phyloP scores from a whole-genome alignment of 129 eudicot genomes.

The Chrysanthemum makinoi region DNA sequence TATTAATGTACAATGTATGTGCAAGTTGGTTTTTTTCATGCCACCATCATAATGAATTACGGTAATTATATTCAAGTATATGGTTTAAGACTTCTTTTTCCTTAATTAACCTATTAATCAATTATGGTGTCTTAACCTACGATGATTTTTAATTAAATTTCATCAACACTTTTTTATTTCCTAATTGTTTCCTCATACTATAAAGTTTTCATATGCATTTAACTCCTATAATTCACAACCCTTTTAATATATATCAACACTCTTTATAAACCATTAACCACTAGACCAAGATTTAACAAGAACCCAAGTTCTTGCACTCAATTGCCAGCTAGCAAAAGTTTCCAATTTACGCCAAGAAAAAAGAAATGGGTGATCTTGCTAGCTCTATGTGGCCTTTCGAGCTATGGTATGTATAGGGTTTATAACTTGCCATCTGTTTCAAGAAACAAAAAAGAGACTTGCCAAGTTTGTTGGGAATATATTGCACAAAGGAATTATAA shows the following conservation, averaged over 20 bases:
- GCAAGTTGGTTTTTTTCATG: no score
- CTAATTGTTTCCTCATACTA: neutral
- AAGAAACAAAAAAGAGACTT: slow-evolving; percentile 43
- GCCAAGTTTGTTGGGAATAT: slow-evolving; percentile 18
- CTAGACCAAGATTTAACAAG: no score
- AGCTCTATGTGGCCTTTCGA: slow-evolving; percentile 49
- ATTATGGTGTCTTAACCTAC: no score
- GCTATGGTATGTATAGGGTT: slow-evolving; percentile 55
- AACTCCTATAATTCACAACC: neutral
- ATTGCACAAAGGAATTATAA: no score
- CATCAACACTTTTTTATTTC: neutral
- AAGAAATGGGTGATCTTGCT: slow-evolving; percentile 44
- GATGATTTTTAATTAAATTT: no score
- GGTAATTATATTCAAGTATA: no score
- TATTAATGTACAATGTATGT: no score
- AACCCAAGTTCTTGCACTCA: no score
- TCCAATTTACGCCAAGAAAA: slow-evolving; percentile 35
- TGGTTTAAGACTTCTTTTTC: no score
- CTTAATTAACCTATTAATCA: no score
- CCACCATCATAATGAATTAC: no score
- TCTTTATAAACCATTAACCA: neutral
- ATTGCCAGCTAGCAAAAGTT: slow-evolving; percentile 32
- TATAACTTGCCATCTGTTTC: slow-evolving; percentile 54
- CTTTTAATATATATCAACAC: neutral
- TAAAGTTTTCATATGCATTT: neutral